Base-by-base conservation (phyloP, 306 rosid genomes). In the Castanopsis chinensis region DNA sequence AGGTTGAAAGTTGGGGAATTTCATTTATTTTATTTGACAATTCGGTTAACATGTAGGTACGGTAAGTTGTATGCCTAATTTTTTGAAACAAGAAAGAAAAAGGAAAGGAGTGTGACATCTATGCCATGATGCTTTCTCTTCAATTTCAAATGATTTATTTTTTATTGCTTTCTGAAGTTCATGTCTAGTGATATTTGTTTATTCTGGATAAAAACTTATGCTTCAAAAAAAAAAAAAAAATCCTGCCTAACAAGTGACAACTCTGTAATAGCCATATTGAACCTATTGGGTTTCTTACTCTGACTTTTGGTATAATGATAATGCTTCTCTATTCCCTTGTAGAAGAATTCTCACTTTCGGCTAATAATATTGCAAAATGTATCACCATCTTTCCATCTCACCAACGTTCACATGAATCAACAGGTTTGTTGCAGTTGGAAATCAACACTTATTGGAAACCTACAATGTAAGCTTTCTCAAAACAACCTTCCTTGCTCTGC, bases 401-500 rank as follows among this genome's bases (percentile, higher is more conserved):
- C 55, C 74, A 35, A 51, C 13, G 30, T 53, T 51, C 51, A 25
- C 71, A 54, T 85, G 81, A 64, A 68, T 75, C 64, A 54, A 56
- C 87, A 87, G 90, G 68, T 87, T 84, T 67, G 90, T 87, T 73
- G 90, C 90, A 19, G 88, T 84, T 69, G 90, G 90, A 75, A 84
- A 87, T 77, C 88, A 87, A 65, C 90, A 88, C 23, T 87, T 87
- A 77, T 79, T 84, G 84, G 45, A 76, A 41, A 87, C 86, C 3
- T 87, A 87, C 80, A 87, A 87, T 19, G 90, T 88, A 63, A 84
- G 83, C 81, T 84, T 87, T 82, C 88, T 87, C 10, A 25, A 55
- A 53, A 73, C 86, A 77, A 84, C 88, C 21, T 87, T 79, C 82
- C 90, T 86, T 33, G 88, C 90, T 56, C 86, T 87, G 61, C 79